A percentile compares a stretch with the other conserved stretches of the same genome.
These are phyloP conservation scores for Penicilliopsis zonata DNA, from an alignment of 495 filamentous ascomycete species.

Conservation along the genomic window DNA sequence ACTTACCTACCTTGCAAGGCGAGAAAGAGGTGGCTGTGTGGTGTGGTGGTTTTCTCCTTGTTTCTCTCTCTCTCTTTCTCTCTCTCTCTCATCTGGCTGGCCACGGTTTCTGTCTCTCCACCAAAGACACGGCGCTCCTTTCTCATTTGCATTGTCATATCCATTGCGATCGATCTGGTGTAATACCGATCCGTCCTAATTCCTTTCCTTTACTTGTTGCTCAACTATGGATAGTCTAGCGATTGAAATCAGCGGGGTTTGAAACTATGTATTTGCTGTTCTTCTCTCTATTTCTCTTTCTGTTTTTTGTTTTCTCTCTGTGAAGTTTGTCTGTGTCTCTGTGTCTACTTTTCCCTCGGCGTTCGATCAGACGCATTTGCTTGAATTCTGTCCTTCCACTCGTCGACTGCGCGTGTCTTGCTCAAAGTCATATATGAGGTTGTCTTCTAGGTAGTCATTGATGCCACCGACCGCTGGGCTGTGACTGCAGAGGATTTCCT, in stretches of 20 bases:
- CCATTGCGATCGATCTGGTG: no score
- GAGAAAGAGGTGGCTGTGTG: background rate
- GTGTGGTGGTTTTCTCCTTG: no score
- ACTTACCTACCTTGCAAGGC: no score
- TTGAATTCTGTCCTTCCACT: no score
- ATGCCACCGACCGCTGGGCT: no score
- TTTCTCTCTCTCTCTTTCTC: background rate
- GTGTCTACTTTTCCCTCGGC: slow-evolving; percentile 8
- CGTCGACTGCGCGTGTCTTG: no score
- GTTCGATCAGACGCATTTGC: slow-evolving; percentile 5
- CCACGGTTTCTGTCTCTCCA: background rate
- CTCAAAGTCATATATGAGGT: no score
- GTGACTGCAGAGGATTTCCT: no score
- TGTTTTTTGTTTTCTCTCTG: slow-evolving; percentile 5
- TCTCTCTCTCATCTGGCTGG: no score
- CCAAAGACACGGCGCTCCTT: background rate
- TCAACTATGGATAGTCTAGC: slow-evolving; percentile 20
- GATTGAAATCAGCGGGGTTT: slow-evolving; percentile 20
- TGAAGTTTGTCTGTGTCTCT: slow-evolving; percentile 6
- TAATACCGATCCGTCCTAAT: no score
- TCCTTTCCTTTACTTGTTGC: slow-evolving; percentile 5
- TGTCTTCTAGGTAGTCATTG: no score
- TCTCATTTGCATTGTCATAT: no score
- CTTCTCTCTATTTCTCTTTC: background rate
- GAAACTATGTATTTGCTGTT: slow-evolving; percentile 6